Evolutionary conservation across 208 protist genomes (phyloP), one percentile per base, ranked within the genome.

Genomic region (Blastocrithidia nonstop): DNA sequence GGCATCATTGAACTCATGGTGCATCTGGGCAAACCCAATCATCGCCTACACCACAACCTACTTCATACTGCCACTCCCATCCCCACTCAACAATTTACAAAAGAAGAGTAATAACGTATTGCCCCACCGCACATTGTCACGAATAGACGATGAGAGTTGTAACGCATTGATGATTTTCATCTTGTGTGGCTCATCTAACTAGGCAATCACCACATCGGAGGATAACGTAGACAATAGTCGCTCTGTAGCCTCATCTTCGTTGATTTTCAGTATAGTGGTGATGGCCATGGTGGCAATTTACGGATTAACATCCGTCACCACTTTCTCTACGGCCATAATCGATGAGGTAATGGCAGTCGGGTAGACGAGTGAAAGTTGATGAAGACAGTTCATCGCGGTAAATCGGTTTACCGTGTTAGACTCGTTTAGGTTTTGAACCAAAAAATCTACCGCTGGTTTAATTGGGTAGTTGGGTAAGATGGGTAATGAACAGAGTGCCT

Each of bases 161-260:
- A 99, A 96, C 6, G 96, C 84, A 20, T 98, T 87, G 4, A 99
- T 84, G 19, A 99, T 95, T 11, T 98, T 89, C 46, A 96, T 61
- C 57, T 94, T 95, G 54, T 98, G 97, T 57, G 98, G 96, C 64
- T 99, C 96, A 8, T 82, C 71, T 32, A 99, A 95, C 33, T 99
- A 96, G 38, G 54, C 59, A 62, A 99, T 85, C 48, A 71, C 70
- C 55, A 85, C 94, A 13, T 61, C 61, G 1, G 65, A 55, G 8
- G 84, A 71, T 36, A 99, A 97, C 62, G 97, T 91, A 40, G 91
- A 93, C 57, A 99, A 95, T 22, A 99, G 79, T 6, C 95, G 81
- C 38, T 98, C 96, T 50, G 99, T 92, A 19, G 65, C 92, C 16
- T 52, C 47, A 68, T 99, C 97, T 19, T 79, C 83, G 20, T 96